Evolutionary conservation across 2,329 filamentous ascomycete species (phyloP), one percentile per base, ranked within the genome.

Genomic region (Curvularia lunata): DNA sequence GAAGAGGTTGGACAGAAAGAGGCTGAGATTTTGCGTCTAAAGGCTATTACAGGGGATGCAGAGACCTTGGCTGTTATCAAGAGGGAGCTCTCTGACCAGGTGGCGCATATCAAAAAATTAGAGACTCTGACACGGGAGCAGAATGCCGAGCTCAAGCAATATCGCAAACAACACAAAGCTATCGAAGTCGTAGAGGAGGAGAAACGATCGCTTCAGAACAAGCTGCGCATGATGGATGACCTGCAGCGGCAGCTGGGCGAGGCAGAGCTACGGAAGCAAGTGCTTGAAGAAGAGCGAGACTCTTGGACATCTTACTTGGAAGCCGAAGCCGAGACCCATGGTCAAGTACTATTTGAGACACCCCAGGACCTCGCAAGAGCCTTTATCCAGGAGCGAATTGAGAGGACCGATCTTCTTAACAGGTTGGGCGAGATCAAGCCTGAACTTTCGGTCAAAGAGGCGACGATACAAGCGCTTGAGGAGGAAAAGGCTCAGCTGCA

Each of bases 111-210:
- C 63, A 88, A 91, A 58, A 88, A 86, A 28, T 82, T 99, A 3
- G 95, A 99, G 74, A 84, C 86, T 0, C 86, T 86, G 34, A 97
- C 92, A 62, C 84, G 91, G 23, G 91, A 96, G 48, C 91, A 97
- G 71, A 81, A 86, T 13, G 78, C 84, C 0, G 94, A 99, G 73
- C 79, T 99, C 34, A 91, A 90, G 67, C 89, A 92, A 65, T 83
- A 96, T 37, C 88, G 92, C 13, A 90, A 92, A 65, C 80, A 89
- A 3, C 88, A 92, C 74, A 94, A 91, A 77, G 91, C 91, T n/a
- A 88, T 97, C 1, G 91, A 97, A 71, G 86, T 99, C 2, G 90
- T 98, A 0, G 92, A 99, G 73, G 95, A 99, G 75, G 92, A 99
- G 80, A 98, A 98, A 81, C 84, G 91, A 61, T 86, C 87, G 0